Evolutionary conservation across 2,329 filamentous ascomycete species (phyloP).

Genomic region (Neurospora sp.): DNA sequence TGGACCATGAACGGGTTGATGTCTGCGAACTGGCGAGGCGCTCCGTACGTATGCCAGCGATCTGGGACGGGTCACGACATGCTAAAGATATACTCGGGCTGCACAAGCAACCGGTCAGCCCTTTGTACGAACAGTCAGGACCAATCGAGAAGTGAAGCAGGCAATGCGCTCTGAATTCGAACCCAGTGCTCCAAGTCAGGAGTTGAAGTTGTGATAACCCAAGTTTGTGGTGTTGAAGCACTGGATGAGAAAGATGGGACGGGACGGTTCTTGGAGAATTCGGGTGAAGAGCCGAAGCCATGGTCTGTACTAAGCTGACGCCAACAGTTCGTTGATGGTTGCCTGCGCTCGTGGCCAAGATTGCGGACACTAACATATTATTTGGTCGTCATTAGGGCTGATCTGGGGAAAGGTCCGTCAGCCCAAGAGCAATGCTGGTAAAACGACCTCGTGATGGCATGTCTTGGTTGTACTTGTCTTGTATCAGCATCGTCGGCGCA

Average conservation of each 20-base stretch:
- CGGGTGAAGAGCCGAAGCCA: neutral
- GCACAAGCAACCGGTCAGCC: neutral
- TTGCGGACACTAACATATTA: neutral
- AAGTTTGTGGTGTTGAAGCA: neutral
- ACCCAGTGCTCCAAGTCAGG: neutral
- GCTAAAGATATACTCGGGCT: neutral
- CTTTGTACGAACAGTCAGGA: neutral
- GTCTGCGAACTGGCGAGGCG: neutral
- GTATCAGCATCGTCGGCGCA: neutral
- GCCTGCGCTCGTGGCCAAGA: neutral
- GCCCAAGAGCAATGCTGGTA: neutral
- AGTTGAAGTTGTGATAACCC: neutral
- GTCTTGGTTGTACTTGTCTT: neutral
- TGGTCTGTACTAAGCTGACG: neutral
- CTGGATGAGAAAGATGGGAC: neutral
- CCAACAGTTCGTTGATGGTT: neutral
- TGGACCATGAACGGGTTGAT: neutral
- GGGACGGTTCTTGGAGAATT: neutral
- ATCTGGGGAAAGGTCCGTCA: neutral
- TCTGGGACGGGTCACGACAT: neutral
- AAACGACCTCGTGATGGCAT: neutral
- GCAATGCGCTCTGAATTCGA: neutral
- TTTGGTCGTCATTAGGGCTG: neutral
- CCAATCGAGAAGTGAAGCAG: neutral
- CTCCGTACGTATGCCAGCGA: neutral